Base-by-base conservation (phyloP, 805 yeast genomes). In the Brettanomyces nanus region DNA sequence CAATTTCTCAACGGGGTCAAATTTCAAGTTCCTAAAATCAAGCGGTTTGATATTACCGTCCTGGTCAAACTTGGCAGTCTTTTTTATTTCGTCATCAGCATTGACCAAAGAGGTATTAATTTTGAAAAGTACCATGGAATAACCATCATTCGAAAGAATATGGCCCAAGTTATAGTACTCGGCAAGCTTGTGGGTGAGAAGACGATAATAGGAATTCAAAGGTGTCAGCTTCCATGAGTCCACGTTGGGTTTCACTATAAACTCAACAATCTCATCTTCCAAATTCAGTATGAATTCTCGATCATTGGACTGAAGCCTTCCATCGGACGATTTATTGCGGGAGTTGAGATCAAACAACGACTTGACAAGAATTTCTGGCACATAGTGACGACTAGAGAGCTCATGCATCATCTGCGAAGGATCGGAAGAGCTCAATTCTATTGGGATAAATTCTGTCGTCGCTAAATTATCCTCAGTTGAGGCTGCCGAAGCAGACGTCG, bases 161-260 rank as follows among this genome's bases (percentile, higher is more conserved):
- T 82, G 89, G 31, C 76, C 77, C 39, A 81, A 54, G 19, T 66
- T 61, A 49, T 80, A 78, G 52, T 79, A 80, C 28, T 76, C 80
- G 4, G 87, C 84, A 26, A 80, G 60, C 45, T 80, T 82, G 55
- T 83, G 89, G 0, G 81, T 69, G 38, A 83, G 58, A 33, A 83
- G 61, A 46, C 90, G 61, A 46, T 75, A 77, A 53, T 77, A 82
- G 3, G 86, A 77, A 54, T 82, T 82, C 69, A 76, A 69, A 5
- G 82, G 73, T 28, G 63, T 64, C 51, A 73, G 51, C 44, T 65
- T 59, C 65, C 62, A 48, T 22, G 69, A 56, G 52, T 66, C 45
- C 56, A 65, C 48, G 51, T 64, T 37, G 47, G 68, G 49, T 47
- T 62, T 35, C 6, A 61, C 47, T 27, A 74, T 63, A 47, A 77